Percentiles rank a stretch among this genome's conserved stretches.
Evolutionary conservation across 2,329 filamentous ascomycete genomes (phyloP).

Genomic region (Dothistroma pini): DNA sequence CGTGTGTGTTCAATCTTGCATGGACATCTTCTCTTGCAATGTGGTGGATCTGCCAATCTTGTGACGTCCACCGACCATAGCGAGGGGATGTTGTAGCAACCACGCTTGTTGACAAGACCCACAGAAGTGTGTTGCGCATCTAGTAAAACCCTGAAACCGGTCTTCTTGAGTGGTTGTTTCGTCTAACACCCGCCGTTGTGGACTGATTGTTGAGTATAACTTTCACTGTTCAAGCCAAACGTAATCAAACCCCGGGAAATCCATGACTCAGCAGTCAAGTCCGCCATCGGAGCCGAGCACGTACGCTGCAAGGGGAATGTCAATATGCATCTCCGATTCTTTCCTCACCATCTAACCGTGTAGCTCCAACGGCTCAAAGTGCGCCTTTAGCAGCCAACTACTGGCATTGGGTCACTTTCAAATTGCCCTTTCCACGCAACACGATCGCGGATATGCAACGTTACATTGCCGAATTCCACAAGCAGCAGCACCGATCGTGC

Average conservation of each 20-base stretch:
- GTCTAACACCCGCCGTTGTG: background rate
- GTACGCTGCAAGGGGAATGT: no score
- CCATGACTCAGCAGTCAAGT: background rate
- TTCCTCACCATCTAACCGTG: background rate
- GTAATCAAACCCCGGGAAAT: background rate
- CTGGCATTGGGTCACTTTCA: background rate
- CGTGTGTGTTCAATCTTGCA: background rate
- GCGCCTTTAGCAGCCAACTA: background rate
- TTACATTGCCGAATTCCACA: background rate
- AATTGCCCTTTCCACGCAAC: no score
- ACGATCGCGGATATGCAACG: background rate
- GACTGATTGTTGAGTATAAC: background rate
- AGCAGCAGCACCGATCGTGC: background rate
- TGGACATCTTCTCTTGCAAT: background rate
- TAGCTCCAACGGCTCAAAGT: background rate
- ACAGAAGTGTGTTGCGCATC: background rate
- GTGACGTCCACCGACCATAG: no score
- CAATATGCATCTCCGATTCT: no score
- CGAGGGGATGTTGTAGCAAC: background rate
- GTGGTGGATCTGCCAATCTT: background rate
- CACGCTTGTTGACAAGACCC: background rate
- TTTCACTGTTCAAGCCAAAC: background rate
- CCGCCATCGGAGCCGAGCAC: no score
- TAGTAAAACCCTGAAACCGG: background rate
- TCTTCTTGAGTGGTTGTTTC: background rate